These are phyloP conservation scores for Rhizopogon roseolus DNA, from an alignment of 768 basidiomycete species.

Conservation along the genomic window DNA sequence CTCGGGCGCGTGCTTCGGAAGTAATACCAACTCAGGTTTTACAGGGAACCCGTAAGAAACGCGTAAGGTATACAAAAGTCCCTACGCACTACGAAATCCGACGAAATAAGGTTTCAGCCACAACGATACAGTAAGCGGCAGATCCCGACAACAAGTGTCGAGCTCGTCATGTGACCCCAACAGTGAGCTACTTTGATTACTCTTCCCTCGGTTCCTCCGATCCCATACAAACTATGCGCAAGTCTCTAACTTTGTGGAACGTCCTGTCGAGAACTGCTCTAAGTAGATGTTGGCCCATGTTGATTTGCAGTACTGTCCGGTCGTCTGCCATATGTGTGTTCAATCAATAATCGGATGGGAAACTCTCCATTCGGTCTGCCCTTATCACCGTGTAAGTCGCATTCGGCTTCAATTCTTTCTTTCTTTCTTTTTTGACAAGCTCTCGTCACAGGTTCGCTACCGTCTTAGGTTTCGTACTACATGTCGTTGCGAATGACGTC, in stretches of 20 bases:
- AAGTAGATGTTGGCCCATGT: slow-evolving; percentile 39
- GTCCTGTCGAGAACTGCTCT: slow-evolving; percentile 16
- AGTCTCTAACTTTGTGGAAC: background rate
- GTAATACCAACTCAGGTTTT: too few species aligned
- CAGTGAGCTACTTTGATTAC: too few species aligned
- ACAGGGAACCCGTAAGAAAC: too few species aligned
- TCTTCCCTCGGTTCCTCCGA: too few species aligned
- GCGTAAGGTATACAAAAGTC: too few species aligned
- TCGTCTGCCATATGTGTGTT: slow-evolving; percentile 49
- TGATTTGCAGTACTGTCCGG: slow-evolving; percentile 60
- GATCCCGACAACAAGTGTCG: too few species aligned
- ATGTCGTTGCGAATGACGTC: slow-evolving; percentile 69
- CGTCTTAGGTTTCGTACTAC: slow-evolving; percentile 69
- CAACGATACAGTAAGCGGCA: too few species aligned
- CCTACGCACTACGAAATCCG: too few species aligned
- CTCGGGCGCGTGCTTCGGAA: too few species aligned
- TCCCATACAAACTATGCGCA: background rate
- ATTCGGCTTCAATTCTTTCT: background rate
- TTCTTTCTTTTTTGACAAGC: slow-evolving; percentile 21
- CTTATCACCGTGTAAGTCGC: slow-evolving; percentile 60
- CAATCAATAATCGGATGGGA: slow-evolving; percentile 36
- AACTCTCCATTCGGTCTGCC: slow-evolving; percentile 41
- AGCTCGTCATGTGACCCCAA: too few species aligned
- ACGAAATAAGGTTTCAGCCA: too few species aligned
- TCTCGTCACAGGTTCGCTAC: slow-evolving; percentile 43